These are phyloP conservation scores for Omphalotus olearius DNA, from an alignment of 1,284 basidiomycete genomes.

Conservation along the genomic window DNA sequence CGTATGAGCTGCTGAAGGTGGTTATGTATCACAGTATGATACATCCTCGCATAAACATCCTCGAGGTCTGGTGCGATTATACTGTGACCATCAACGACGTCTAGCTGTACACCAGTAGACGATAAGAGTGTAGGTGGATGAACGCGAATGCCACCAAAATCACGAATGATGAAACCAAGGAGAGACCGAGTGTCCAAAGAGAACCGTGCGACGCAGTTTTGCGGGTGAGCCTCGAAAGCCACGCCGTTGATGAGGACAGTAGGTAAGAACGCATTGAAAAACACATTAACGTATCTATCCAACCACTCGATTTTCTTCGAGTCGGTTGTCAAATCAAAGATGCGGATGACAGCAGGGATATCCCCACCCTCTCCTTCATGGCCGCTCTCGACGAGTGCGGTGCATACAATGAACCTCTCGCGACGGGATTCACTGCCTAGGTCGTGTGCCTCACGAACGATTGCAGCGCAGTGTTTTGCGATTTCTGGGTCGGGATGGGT, in stretches of 20 bases:
- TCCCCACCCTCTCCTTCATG: conserved; percentile 38
- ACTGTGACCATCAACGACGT: conserved; percentile 42
- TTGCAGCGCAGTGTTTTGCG: conserved; percentile 48
- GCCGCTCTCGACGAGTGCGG: conserved; percentile 46
- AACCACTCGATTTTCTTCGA: conserved; percentile 43
- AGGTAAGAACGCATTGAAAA: conserved; percentile 48
- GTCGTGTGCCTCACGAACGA: conserved; percentile 48
- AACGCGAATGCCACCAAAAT: conserved; percentile 50
- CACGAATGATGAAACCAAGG: conserved; percentile 47
- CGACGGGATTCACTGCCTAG: conserved; percentile 37
- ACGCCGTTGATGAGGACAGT: conserved; percentile 47
- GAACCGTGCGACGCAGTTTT: conserved; percentile 50
- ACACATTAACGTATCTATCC: conserved; percentile 38
- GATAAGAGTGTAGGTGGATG: conserved; percentile 41
- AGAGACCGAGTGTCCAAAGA: conserved; percentile 38
- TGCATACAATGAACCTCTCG: conserved; percentile 49
- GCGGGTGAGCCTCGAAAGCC: conserved; percentile 51
- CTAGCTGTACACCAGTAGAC: conserved; percentile 42
- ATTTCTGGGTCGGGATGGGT: conserved; percentile 39
- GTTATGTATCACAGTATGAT: conserved; percentile 51
- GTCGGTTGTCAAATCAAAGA: conserved; percentile 44
- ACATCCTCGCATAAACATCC: conserved; percentile 49
- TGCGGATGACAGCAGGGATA: conserved; percentile 40
- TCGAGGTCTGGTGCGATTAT: conserved; percentile 44
- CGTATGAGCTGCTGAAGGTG: conserved; percentile 50